Evolutionary conservation across 192 early-diverging fungal species (phyloP).

Genomic region (Podila minutissima): DNA sequence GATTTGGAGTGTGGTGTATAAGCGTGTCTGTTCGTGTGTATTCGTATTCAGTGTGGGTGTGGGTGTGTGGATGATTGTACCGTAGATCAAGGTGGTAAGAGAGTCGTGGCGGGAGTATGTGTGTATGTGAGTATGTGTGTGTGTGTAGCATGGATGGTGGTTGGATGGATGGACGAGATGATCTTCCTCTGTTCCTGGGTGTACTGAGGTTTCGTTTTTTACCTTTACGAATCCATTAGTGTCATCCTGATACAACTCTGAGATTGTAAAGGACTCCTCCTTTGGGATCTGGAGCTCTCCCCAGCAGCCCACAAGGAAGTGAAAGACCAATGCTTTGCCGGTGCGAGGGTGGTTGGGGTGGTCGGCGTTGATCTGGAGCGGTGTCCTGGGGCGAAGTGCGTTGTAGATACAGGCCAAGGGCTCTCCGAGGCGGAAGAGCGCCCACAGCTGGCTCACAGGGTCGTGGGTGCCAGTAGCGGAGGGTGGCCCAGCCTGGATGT

Average conservation of each 20-base stretch:
- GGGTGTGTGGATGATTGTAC: background rate
- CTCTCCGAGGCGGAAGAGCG: constrained; percentile 74
- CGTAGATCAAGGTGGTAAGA: background rate
- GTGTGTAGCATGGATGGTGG: background rate
- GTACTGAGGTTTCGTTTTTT: background rate
- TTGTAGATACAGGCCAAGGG: constrained; percentile 79
- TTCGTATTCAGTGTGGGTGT: background rate
- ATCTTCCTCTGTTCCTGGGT: too few species aligned
- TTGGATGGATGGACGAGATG: too few species aligned
- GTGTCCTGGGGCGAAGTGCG: constrained; percentile 68
- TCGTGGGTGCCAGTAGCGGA: constrained; percentile 48
- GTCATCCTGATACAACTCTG: constrained; percentile 92
- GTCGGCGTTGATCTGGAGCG: constrained; percentile 61
- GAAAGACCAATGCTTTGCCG: constrained; percentile 86
- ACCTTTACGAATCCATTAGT: constrained; percentile 98
- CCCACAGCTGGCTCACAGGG: constrained; percentile 78
- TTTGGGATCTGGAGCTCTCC: constrained; percentile 76
- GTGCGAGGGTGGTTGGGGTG: constrained; percentile 63
- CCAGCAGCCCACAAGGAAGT: constrained; percentile 88
- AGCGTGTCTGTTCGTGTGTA: background rate
- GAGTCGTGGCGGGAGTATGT: background rate
- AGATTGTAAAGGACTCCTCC: constrained; percentile 84
- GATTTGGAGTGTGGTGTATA: background rate
- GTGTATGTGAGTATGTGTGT: too few species aligned
- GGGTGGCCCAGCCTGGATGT: constrained; percentile 46